Conservation (phyloP, 140 eudicot species). For the Senecio squalidus region DNA sequence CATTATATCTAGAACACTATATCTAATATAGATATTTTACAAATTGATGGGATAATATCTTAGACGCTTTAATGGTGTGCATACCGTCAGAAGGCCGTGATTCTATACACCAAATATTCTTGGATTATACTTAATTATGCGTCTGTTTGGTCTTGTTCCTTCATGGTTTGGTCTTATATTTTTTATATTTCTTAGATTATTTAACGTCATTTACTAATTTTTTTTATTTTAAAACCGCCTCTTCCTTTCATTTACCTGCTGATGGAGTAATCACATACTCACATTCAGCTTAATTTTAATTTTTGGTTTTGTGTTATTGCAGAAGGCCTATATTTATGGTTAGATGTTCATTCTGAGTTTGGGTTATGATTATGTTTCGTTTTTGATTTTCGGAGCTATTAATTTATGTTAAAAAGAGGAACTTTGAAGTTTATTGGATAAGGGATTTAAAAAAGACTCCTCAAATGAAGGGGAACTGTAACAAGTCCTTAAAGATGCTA, state of each 20-base stretch:
- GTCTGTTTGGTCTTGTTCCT: no score
- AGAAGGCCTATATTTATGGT: constrained; percentile 18
- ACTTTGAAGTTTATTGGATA: neutral
- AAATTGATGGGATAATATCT: constrained; percentile 7
- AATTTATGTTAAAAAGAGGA: constrained; percentile 16
- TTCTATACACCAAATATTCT: no score
- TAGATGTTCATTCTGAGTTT: constrained; percentile 9
- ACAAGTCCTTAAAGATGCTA: constrained; percentile 37
- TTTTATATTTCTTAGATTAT: no score
- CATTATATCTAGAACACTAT: constrained; percentile 6
- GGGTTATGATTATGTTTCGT: constrained; percentile 13
- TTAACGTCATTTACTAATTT: no score
- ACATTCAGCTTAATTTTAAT: constrained; percentile 5
- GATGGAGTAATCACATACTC: neutral
- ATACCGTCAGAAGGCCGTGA: no score
- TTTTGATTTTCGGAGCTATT: constrained; percentile 18
- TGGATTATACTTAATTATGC: no score
- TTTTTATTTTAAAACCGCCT: neutral
- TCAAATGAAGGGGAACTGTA: constrained; percentile 34
- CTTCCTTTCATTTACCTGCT: neutral
- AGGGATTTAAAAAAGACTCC: constrained; percentile 14
- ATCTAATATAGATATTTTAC: neutral
- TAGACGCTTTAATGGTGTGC: no score
- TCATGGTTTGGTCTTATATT: no score
- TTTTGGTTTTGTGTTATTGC: constrained; percentile 17